Evolutionary conservation across 208 protist genomes (phyloP).

Genomic region (Strigomonas culicis): DNA sequence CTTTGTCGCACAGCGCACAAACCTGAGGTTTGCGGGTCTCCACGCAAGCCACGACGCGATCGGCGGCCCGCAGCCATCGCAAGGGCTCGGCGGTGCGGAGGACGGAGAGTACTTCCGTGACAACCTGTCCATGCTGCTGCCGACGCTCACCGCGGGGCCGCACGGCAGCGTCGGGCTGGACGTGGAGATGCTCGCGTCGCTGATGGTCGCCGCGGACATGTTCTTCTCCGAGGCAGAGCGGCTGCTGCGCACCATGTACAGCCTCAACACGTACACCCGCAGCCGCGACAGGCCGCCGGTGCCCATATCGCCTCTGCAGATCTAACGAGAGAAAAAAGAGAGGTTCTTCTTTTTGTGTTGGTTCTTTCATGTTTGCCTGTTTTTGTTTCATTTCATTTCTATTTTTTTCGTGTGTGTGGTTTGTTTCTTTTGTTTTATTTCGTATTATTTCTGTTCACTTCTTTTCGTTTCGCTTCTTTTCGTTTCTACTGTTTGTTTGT

Average conservation of each 20-base stretch:
- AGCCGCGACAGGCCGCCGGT: neutral
- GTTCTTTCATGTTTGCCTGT: constrained; percentile 2
- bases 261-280: constrained; percentile 36
- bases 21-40: no score
- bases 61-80: no score
- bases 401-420: constrained; percentile 1
- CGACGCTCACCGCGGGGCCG: no score
- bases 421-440: constrained; percentile 8
- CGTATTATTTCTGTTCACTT: neutral
- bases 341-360: neutral
- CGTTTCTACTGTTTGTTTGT: neutral
- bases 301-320: neutral
- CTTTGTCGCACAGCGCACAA: no score
- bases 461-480: neutral
- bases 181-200: constrained; percentile 51
- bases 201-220: constrained; percentile 59
- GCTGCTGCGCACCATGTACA: constrained; percentile 41
- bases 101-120: no score
- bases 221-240: constrained; percentile 54
- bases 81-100: no score
- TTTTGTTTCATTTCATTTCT: constrained; percentile 7
- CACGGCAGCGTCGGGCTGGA: constrained; percentile 47
- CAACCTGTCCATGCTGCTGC: no score
- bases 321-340: neutral
- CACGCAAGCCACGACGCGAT: no score